Base-by-base conservation (phyloP, 139 green algal genomes). In the Klebsormidium nitens region DNA sequence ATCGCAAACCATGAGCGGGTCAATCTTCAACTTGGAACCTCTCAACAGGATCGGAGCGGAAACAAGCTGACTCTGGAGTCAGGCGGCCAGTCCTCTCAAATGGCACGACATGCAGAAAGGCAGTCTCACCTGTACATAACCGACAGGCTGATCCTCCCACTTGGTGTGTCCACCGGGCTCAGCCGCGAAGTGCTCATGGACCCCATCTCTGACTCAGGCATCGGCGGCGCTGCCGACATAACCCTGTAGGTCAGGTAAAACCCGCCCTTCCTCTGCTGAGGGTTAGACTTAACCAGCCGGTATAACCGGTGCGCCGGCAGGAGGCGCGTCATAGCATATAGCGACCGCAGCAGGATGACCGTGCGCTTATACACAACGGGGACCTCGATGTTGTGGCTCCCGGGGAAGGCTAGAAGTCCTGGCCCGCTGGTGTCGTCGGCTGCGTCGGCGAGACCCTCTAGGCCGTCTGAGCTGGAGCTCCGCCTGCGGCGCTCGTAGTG, bases 331-430 rank as follows among this genome's bases (percentile, higher is more conserved):
- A 78, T 64, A 23, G 28, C 50, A n/a, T 59, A 76, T 19, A 78
- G 48, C 26, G 71, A 75, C 17, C 71, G 46, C n/a, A 78, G 64
- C 64, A 78, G 46, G 6, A 78, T 70, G 4, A 78, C 63, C 34
- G 34, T 56, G 8, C 65, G 62, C 36, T 78, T 78, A 36, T 78
- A 78, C 11, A 78, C 36, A 19, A 78, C 64, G 28, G 71, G 71
- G 8, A 78, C 52, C 66, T 78, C 64, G 36, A 78, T 14, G 36
- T 28, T 36, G 47, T 63, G 26, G 26, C 39, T 2, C 61, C 8
- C 6, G 49, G 49, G 11, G 49, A 23, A 32, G 49, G 49, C 6
- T 4, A 59, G 49, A 4, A 59, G 49, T n/a, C n/a, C n/a, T n/a
- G n/a, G n/a, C n/a, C n/a, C n/a, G n/a, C n/a, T n/a, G n/a, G n/a